Conservation (phyloP, 129 eudicot genomes). For the Centrapalus pauciflorus region DNA sequence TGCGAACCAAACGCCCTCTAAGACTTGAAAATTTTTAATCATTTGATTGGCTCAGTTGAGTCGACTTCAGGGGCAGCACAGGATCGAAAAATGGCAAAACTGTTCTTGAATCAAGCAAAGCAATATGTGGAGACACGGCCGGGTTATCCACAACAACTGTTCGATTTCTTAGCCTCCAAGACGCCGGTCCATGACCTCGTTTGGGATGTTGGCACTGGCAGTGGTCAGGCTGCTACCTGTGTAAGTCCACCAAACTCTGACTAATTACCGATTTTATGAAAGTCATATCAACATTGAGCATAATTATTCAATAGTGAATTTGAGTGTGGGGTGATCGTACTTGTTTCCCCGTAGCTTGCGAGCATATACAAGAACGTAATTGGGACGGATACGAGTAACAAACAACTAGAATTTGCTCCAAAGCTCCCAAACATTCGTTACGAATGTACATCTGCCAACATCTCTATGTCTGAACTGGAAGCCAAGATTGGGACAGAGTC, state of each 20-base stretch:
- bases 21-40: no score
- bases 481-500: slow-evolving; percentile 26
- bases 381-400: slow-evolving; percentile 72
- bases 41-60: no score
- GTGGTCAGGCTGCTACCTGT: slow-evolving; percentile 62
- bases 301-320: background rate
- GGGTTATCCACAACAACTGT: slow-evolving; percentile 46
- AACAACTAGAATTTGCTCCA: slow-evolving; percentile 70
- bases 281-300: background rate
- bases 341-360: slow-evolving; percentile 41
- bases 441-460: slow-evolving; percentile 40
- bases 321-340: background rate
- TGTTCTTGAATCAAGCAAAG: slow-evolving; percentile 56
- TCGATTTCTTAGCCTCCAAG: slow-evolving; percentile 46
- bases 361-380: slow-evolving; percentile 54
- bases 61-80: background rate
- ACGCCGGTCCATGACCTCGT: slow-evolving; percentile 40
- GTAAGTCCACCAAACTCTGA: slow-evolving; percentile 20
- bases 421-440: slow-evolving; percentile 61
- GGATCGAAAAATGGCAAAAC: slow-evolving; percentile 37
- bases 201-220: slow-evolving; percentile 82
- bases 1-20: no score
- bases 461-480: slow-evolving; percentile 37
- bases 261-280: background rate
- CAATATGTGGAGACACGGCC: slow-evolving; percentile 45